A percentile compares a stretch with the other conserved stretches of the same genome.
These are phyloP conservation scores for Myriangium duriaei DNA, from an alignment of 2,329 filamentous ascomycete genomes.

Conservation along the genomic window DNA sequence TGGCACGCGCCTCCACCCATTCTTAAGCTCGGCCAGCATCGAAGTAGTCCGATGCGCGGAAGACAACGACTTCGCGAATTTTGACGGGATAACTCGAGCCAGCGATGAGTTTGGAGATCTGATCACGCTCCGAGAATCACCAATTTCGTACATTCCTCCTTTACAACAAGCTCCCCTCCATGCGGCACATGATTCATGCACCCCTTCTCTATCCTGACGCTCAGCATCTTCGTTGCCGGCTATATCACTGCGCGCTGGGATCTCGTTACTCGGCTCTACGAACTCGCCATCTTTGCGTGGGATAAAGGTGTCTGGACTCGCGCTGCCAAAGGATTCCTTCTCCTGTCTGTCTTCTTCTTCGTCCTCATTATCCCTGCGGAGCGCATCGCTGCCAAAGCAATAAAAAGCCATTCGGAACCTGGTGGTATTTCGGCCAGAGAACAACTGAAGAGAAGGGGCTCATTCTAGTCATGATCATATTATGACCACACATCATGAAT, in stretches of 20 bases:
- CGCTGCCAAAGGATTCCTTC: constrained; percentile 70
- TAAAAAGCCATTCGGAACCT: constrained; percentile 56
- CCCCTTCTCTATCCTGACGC: constrained; percentile 89
- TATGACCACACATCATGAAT: constrained; percentile 58
- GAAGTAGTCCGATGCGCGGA: too few relatives aligned
- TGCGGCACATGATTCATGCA: constrained; percentile 56
- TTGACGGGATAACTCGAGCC: too few relatives aligned
- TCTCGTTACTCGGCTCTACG: constrained; percentile 90
- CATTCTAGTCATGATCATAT: constrained; percentile 60
- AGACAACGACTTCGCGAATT: too few relatives aligned
- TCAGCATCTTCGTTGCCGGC: constrained; percentile 97
- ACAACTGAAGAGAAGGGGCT: constrained; percentile 85
- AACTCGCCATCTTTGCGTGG: constrained; percentile 94
- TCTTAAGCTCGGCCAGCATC: too few relatives aligned
- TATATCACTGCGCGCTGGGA: constrained; percentile 99
- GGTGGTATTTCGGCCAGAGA: constrained; percentile 87
- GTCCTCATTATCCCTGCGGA: constrained; percentile 73
- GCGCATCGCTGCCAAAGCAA: constrained; percentile 68
- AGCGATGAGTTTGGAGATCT: too few relatives aligned
- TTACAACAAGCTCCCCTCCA: too few relatives aligned
- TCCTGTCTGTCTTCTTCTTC: constrained; percentile 75
- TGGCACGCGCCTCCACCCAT: too few relatives aligned
- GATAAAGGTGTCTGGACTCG: constrained; percentile 92
- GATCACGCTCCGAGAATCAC: too few relatives aligned
- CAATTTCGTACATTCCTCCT: too few relatives aligned